A percentile compares a stretch with the other conserved stretches of the same genome.
Evolutionary conservation across 1,284 basidiomycete genomes (phyloP).

Genomic region (Tylopilus orsonianus): DNA sequence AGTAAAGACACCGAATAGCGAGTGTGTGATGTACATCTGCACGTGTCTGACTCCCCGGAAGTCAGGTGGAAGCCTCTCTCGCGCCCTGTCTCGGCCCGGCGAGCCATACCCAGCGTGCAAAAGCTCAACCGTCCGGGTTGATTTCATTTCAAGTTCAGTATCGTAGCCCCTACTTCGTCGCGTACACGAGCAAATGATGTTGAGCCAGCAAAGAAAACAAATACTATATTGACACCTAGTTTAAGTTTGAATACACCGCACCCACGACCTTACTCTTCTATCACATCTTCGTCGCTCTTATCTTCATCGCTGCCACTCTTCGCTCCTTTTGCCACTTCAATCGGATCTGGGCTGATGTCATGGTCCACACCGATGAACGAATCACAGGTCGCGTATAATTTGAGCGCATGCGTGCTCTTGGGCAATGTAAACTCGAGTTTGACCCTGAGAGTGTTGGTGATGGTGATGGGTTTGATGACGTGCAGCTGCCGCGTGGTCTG

Average conservation of each 20-base stretch:
- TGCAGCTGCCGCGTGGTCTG: slow-evolving; percentile 65
- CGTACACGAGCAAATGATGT: no score
- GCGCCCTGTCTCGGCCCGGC: no score
- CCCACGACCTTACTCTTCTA: slow-evolving; percentile 38
- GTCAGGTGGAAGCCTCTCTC: no score
- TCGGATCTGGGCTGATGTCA: slow-evolving; percentile 76
- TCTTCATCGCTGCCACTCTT: slow-evolving; percentile 80
- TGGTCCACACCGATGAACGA: slow-evolving; percentile 75
- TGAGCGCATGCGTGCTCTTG: slow-evolving; percentile 80
- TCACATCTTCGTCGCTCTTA: slow-evolving; percentile 49
- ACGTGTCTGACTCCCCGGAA: no score
- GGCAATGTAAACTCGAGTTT: slow-evolving; percentile 90
- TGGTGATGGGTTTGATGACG: slow-evolving; percentile 94
- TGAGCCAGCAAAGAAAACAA: no score
- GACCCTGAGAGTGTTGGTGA: slow-evolving; percentile 73
- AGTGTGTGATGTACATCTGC: no score
- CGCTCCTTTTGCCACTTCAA: slow-evolving; percentile 88
- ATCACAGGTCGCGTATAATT: slow-evolving; percentile 41
- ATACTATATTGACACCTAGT: neutral
- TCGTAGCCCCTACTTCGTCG: no score
- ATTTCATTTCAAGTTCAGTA: no score
- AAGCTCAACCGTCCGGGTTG: no score
- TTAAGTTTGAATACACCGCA: no score
- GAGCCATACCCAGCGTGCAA: no score
- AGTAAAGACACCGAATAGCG: no score